Base-by-base conservation (phyloP, 352 stramenopile genomes). In the Globisporangium recalcitrans region DNA sequence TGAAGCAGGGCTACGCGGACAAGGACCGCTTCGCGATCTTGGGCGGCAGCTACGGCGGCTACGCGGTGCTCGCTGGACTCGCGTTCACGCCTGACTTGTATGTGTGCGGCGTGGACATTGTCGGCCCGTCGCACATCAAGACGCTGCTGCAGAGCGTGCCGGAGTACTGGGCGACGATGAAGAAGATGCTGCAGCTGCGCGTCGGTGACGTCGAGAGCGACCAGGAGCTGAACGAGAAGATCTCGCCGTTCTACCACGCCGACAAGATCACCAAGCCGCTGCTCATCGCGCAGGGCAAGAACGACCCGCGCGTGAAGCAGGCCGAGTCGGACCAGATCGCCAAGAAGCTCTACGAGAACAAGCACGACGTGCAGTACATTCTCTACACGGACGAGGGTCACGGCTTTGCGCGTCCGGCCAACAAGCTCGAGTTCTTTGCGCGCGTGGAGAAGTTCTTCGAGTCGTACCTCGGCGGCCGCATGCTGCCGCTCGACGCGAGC, bases 31-130 rank as follows among this genome's bases (percentile, higher is more conserved):
- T 85, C 16, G 73, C 70, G 11, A 82, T 85, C 70, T 87, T 85
- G 53, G 85, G 82, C 42, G 79, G 80, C 10, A 87, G 71, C 58
- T 92, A 91, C 68, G 82, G 85, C 22, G 82, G 82, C 42, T 92
- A 94, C 67, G 79, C 80, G 5, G 78, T 72, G 51, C 70, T 94
- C 5, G 82, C 82, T 9, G 82, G 70, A 0, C 55, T 93, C 9
- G 79, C 84, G 27, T 93, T 93, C 63, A 93, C 81, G 38, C 84
- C 84, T 1, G 84, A 93, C 27, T 40, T 93, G n/a, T 91, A 87
- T 48, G 75, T 71, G 31, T 94, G 82, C 58, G 85, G 85, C 47
- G 75, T 94, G 2, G 82, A 92, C 58, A 82, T 94, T 57, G 85
- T 92, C 13, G 77, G 78, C 21, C 70, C 71, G 26, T 82, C 73